phyloP scores from a whole-genome alignment of 2,329 filamentous ascomycete genomes.

The Botrytis medusae region DNA sequence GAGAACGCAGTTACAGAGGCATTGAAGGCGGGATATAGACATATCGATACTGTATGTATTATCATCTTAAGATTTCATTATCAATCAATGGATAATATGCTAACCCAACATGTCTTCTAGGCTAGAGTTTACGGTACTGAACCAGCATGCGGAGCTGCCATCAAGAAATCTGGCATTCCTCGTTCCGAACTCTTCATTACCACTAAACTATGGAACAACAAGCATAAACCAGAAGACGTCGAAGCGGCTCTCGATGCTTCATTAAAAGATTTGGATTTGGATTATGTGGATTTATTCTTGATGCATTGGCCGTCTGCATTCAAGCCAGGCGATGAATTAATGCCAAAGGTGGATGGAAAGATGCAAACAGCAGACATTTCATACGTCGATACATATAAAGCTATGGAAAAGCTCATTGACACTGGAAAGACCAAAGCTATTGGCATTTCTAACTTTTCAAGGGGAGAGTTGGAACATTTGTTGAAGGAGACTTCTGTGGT shows the following conservation, averaged over 20 bases:
- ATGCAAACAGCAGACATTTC: constrained; percentile 42
- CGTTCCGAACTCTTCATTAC: constrained; percentile 65
- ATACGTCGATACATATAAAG: constrained; percentile 75
- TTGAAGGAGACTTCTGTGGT: constrained; percentile 46
- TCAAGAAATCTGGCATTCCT: constrained; percentile 61
- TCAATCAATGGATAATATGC: neutral
- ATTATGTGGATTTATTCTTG: constrained; percentile 79
- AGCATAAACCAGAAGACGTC: constrained; percentile 65
- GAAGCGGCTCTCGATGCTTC: constrained; percentile 64
- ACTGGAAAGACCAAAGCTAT: constrained; percentile 55
- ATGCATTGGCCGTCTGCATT: constrained; percentile 83
- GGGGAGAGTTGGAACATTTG: constrained; percentile 41
- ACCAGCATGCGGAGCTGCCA: constrained; percentile 67
- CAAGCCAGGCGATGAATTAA: constrained; percentile 61
- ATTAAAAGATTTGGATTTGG: constrained; percentile 69
- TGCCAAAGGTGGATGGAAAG: constrained; percentile 42
- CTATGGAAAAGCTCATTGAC: constrained; percentile 65
- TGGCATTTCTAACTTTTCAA: constrained; percentile 48
- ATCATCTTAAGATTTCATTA: neutral
- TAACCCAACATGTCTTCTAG: constrained; percentile 65
- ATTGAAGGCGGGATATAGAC: constrained; percentile 51
- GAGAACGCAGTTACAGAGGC: constrained; percentile 42
- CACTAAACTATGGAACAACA: constrained; percentile 71
- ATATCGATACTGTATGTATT: constrained; percentile 45
- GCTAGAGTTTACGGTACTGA: constrained; percentile 81